Conservation (phyloP, 768 basidiomycete genomes). For the Chalciporus sphaerocephalus region DNA sequence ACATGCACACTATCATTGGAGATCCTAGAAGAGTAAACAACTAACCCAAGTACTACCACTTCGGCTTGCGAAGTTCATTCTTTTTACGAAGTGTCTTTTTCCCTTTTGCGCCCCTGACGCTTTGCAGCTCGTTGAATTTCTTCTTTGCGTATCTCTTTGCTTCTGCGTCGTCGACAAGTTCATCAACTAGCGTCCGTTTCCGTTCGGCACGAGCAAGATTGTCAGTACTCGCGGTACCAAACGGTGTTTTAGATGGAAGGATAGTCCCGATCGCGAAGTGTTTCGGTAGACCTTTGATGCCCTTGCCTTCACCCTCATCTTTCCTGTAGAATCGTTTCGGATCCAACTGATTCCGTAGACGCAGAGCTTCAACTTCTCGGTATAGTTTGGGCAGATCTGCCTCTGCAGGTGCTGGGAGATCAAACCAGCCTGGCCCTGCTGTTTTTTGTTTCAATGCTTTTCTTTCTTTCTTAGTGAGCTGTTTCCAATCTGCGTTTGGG, state of each 20-base stretch:
- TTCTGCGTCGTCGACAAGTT: conserved; percentile 85
- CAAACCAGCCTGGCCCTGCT: conserved; percentile 81
- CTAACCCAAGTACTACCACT: conserved; percentile 50
- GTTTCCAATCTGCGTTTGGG: conserved; percentile 59
- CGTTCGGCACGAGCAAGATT: conserved; percentile 67
- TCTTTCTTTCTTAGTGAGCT: conserved; percentile 66
- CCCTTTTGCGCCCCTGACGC: conserved; percentile 62
- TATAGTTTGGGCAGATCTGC: conserved; percentile 74
- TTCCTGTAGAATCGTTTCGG: conserved; percentile 90
- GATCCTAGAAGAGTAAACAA: conserved; percentile 4
- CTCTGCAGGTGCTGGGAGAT: conserved; percentile 77
- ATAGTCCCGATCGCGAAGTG: conserved; percentile 89
- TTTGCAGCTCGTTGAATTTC: conserved; percentile 80
- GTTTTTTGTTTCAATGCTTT: conserved; percentile 68
- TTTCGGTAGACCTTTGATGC: conserved; percentile 80
- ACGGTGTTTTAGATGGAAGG: conserved; percentile 63
- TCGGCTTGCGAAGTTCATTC: conserved; percentile 56
- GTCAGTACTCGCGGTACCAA: conserved; percentile 62
- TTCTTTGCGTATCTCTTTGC: conserved; percentile 84
- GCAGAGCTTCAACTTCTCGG: conserved; percentile 83
- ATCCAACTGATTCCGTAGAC: conserved; percentile 82
- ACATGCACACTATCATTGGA: not conserved
- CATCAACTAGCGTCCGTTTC: conserved; percentile 83
- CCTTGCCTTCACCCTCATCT: conserved; percentile 80
- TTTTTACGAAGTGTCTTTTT: conserved; percentile 65